phyloP scores from a whole-genome alignment of 805 yeast genomes.

The Yarrowia osloensis region DNA sequence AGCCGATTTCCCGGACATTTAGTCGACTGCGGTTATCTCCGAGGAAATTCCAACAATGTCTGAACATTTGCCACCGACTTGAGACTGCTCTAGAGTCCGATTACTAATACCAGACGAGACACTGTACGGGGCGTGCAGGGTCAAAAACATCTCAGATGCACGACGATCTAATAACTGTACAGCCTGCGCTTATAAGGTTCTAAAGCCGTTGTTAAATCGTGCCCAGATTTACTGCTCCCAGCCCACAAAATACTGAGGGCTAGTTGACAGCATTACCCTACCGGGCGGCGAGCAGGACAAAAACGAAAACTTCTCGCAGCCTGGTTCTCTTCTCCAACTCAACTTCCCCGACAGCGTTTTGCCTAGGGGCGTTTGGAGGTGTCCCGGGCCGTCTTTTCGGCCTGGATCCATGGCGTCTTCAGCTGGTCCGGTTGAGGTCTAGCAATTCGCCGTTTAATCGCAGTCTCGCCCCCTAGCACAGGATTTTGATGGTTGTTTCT shows the following conservation, averaged over 20 bases:
- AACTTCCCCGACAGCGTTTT: conserved; percentile 30
- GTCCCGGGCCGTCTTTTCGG: neutral
- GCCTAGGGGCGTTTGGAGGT: conserved; percentile 31
- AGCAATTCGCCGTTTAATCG: conserved; percentile 30
- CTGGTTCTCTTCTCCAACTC: conserved; percentile 16
- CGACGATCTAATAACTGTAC: neutral
- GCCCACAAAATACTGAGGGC: neutral
- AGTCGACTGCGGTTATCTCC: no score
- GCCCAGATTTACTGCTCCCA: conserved; percentile 1
- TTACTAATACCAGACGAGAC: neutral
- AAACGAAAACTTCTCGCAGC: neutral
- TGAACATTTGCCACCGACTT: neutral
- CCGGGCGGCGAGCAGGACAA: neutral
- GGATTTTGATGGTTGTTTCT: conserved; percentile 27
- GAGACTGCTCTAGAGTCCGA: neutral
- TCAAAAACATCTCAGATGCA: neutral
- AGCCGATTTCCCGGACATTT: no score
- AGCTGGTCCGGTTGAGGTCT: conserved; percentile 30
- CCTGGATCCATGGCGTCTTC: conserved; percentile 11
- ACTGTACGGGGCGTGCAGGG: neutral
- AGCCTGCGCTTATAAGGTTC: no score
- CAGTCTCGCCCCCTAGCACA: conserved; percentile 31
- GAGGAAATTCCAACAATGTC: no score
- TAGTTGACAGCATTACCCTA: neutral
- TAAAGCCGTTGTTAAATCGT: neutral